These are phyloP conservation scores for Blepharisma undulans DNA, from an alignment of 169 alveolate genomes.

Conservation along the genomic window DNA sequence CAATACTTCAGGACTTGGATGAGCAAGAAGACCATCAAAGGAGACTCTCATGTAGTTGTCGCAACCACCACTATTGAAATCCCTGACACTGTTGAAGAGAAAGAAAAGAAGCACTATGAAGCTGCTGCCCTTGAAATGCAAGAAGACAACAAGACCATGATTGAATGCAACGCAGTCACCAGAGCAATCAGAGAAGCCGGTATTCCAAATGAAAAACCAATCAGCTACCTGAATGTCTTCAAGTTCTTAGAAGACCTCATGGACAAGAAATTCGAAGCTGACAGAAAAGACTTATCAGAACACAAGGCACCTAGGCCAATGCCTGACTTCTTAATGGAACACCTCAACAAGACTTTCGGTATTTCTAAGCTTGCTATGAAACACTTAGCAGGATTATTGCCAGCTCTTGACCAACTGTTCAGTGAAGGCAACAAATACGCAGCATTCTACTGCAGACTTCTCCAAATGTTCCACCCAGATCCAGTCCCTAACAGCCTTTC, in stretches of 20 bases:
- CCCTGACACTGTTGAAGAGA: not conserved
- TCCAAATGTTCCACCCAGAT: constrained; percentile 29
- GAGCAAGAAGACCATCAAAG: not conserved
- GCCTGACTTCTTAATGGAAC: not conserved
- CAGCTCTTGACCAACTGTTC: not conserved
- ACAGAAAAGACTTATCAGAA: not conserved
- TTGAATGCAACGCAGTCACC: not conserved
- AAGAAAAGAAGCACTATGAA: not conserved
- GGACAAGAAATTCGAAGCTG: constrained; percentile 34
- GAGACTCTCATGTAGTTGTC: not conserved
- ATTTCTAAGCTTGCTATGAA: not conserved
- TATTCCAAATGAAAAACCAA: not conserved
- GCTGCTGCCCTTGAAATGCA: not conserved
- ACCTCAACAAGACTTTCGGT: not conserved
- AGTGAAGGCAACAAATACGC: constrained; percentile 10
- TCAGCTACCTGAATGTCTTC: not conserved
- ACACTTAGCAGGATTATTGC: not conserved
- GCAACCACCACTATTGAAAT: not conserved
- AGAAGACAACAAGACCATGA: not conserved
- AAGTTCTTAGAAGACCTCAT: constrained; percentile 32
- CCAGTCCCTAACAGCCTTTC: not conserved
- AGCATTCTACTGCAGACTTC: constrained; percentile 4
- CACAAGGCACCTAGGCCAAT: not conserved
- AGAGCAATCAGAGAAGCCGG: not conserved
- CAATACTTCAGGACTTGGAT: not conserved